Percentiles rank a stretch among this genome's conserved stretches.
These are phyloP conservation scores for Fusarium newnesense DNA, from an alignment of 2,329 filamentous ascomycete genomes.

Conservation along the genomic window DNA sequence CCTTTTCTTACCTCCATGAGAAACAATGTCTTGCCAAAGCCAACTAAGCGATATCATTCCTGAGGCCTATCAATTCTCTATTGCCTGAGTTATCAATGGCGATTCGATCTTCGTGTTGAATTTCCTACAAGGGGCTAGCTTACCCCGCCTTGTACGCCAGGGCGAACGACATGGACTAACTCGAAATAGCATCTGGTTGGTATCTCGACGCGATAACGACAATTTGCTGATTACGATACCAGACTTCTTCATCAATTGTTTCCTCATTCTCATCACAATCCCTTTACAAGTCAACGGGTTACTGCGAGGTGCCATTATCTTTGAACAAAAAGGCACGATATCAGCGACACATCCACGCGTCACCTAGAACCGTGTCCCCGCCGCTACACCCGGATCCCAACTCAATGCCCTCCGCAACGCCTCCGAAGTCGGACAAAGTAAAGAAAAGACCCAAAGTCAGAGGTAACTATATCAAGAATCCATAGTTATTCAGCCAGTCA, in stretches of 20 bases:
- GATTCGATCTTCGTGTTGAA: not conserved
- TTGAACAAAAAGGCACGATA: too few relatives aligned
- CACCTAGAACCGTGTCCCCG: not conserved
- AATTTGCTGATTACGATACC: not conserved
- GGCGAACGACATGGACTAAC: not conserved
- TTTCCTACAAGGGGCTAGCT: not conserved
- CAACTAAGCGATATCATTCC: too few relatives aligned
- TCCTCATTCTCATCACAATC: too few relatives aligned
- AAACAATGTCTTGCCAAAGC: not conserved
- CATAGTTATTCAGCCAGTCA: not conserved
- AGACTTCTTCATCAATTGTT: not conserved
- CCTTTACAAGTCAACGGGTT: fast-evolving
- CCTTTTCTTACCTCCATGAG: fast-evolving
- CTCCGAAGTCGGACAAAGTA: constrained; percentile 1
- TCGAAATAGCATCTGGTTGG: not conserved
- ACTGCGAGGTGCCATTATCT: fast-evolving
- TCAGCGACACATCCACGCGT: not conserved
- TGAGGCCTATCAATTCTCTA: not conserved
- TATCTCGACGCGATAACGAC: constrained; percentile 1
- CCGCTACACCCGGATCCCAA: not conserved
- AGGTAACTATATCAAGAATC: not conserved
- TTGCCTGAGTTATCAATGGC: not conserved
- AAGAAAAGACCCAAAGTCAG: constrained; percentile 33
- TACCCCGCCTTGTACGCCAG: constrained; percentile 14
- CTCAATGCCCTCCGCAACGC: constrained; percentile 7